A percentile compares a stretch with the other conserved stretches of the same genome.
Evolutionary conservation across 345 rosid species (phyloP).

Genomic region (Atalantia buxifolia): DNA sequence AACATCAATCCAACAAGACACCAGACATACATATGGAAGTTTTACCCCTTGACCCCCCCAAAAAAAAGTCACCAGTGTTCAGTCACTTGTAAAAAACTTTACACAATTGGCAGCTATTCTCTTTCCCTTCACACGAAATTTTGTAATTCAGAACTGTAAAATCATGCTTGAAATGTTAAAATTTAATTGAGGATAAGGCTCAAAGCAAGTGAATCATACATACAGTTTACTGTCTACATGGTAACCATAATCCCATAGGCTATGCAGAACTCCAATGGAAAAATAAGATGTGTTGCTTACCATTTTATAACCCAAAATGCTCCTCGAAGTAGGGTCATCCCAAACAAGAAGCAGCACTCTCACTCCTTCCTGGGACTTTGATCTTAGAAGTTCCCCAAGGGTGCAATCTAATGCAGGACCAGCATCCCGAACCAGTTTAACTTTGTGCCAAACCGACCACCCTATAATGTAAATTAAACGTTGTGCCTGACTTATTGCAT

Average conservation of each 20-base stretch:
- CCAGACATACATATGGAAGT: not conserved
- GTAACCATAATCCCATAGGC: constrained; percentile 1
- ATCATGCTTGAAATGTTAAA: not conserved
- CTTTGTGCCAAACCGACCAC: constrained; percentile 97
- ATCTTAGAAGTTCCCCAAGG: constrained; percentile 77
- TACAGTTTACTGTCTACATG: not conserved
- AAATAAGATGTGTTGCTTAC: constrained; percentile 40
- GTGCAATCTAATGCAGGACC: constrained; percentile 40
- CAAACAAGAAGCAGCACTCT: constrained; percentile 92
- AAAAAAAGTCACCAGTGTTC: not conserved
- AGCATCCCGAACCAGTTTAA: constrained; percentile 62
- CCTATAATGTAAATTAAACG: constrained; percentile 88
- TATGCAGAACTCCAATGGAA: not conserved
- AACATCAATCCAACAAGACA: not conserved
- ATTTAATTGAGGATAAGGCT: too few relatives aligned
- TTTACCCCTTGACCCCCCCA: too few relatives aligned
- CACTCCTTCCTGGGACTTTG: constrained; percentile 94
- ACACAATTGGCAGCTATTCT: not conserved
- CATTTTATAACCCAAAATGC: constrained; percentile 75
- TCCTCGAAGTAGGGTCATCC: constrained; percentile 98
- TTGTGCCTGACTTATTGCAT: constrained; percentile 75
- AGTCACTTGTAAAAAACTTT: not conserved
- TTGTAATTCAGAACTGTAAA: not conserved
- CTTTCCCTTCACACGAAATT: not conserved
- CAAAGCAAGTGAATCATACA: not conserved